phyloP scores from a whole-genome alignment of 345 rosid genomes.

The Bruguiera sexangula region DNA sequence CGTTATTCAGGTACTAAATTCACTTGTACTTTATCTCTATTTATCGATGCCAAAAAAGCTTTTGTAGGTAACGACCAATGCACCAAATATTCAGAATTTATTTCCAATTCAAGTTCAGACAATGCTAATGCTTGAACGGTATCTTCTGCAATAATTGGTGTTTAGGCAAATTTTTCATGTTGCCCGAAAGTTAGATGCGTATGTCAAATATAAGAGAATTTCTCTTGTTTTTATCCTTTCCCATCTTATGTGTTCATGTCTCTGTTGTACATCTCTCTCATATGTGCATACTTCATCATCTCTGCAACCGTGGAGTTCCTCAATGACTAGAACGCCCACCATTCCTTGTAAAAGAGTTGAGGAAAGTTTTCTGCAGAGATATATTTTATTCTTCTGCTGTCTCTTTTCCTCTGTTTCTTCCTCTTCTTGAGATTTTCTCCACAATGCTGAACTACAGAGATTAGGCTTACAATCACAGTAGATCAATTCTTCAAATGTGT shows the following conservation, averaged over 20 bases:
- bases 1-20: conserved; percentile 64
- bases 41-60: neutral
- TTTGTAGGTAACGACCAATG: neutral
- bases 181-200: no score
- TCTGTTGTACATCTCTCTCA: neutral
- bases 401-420: no score
- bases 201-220: neutral
- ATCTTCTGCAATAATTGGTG: conserved; percentile 16
- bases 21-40: conserved; percentile 3
- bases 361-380: no score
- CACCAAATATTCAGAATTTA: neutral
- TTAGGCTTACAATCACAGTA: no score
- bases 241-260: no score
- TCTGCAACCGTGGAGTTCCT: neutral
- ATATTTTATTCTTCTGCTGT: no score
- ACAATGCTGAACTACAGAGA: no score
- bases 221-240: neutral
- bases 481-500: no score
- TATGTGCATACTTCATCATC: neutral
- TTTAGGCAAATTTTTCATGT: neutral
- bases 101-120: conserved; percentile 50
- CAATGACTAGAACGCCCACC: no score
- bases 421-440: no score
- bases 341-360: no score
- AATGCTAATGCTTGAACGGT: conserved; percentile 36